phyloP scores from a whole-genome alignment of 2,329 filamentous ascomycete genomes.

The Tolypocladium cylindrosporum region DNA sequence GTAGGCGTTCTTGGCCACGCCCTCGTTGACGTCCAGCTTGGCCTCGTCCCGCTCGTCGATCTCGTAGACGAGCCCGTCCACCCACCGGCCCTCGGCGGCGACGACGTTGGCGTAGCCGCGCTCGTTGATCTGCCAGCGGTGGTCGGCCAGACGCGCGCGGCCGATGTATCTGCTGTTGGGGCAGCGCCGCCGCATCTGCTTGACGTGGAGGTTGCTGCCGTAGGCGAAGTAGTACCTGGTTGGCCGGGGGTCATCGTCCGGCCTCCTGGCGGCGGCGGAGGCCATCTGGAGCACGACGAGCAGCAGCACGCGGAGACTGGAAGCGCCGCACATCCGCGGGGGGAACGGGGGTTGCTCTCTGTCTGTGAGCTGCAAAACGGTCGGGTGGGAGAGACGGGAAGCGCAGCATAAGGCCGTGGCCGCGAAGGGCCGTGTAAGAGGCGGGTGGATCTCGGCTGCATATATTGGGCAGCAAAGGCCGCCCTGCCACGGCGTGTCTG shows the following conservation, averaged over 20 bases:
- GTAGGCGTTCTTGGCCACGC: conserved; percentile 28
- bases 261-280: background rate
- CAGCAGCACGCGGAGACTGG: background rate
- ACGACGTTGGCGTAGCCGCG: conserved; percentile 35
- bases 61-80: conserved; percentile 31
- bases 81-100: conserved; percentile 19
- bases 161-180: conserved; percentile 30
- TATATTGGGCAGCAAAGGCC: conserved; percentile 16
- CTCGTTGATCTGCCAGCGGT: conserved; percentile 37
- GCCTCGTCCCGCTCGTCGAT: conserved; percentile 26
- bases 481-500: background rate
- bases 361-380: background rate
- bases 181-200: conserved; percentile 34
- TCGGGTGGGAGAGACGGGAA: background rate
- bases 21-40: conserved; percentile 29
- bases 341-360: background rate
- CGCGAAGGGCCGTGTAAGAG: background rate
- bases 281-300: conserved; percentile 9
- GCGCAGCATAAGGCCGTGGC: background rate
- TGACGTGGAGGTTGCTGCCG: conserved; percentile 33
- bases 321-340: background rate
- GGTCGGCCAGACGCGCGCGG: conserved; percentile 24
- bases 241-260: conserved; percentile 8
- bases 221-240: conserved; percentile 34
- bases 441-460: conserved; percentile 2